These are phyloP conservation scores for Curvularia sp. DNA, from an alignment of 2,329 filamentous ascomycete species.

Conservation along the genomic window DNA sequence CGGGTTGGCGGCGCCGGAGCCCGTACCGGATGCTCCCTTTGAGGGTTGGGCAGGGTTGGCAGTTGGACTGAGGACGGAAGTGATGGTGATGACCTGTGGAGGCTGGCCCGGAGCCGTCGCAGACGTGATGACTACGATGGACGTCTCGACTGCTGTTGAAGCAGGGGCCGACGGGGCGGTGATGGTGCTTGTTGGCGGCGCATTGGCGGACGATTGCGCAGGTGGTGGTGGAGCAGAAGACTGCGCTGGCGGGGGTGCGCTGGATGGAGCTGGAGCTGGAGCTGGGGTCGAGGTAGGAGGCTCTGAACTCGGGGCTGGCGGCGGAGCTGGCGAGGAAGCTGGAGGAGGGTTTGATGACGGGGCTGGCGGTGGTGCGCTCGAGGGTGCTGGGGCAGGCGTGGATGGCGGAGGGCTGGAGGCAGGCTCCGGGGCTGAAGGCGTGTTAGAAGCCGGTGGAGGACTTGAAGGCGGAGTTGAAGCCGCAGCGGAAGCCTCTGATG, in stretches of 20 bases:
- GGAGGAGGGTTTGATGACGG: slow-evolving; percentile 27
- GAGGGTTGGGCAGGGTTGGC: slow-evolving; percentile 15
- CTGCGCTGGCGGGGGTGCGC: slow-evolving; percentile 15
- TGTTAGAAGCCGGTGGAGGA: slow-evolving; percentile 23
- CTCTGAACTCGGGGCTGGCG: background rate
- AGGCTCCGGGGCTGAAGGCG: slow-evolving; percentile 25
- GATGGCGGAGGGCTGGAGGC: slow-evolving; percentile 19
- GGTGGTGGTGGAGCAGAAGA: slow-evolving; percentile 20
- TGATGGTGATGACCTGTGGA: slow-evolving; percentile 28
- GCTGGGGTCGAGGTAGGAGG: slow-evolving; percentile 18
- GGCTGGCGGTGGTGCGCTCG: slow-evolving; percentile 21
- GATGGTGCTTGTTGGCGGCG: slow-evolving; percentile 26
- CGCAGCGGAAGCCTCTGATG: slow-evolving; percentile 28
- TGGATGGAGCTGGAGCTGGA: slow-evolving; percentile 19
- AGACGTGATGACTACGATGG: slow-evolving; percentile 35
- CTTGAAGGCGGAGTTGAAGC: slow-evolving; percentile 17
- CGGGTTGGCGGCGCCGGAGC: slow-evolving; percentile 13
- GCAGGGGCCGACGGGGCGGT: slow-evolving; percentile 37
- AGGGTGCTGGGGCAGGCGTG: slow-evolving; percentile 13
- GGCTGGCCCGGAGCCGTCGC: slow-evolving; percentile 31
- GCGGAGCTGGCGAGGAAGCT: slow-evolving; percentile 17
- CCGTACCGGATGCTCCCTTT: slow-evolving; percentile 8
- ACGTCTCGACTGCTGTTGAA: slow-evolving; percentile 27
- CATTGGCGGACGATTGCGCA: background rate
- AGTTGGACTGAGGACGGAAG: slow-evolving; percentile 22